These are phyloP conservation scores for Pythium plurisporium DNA, from an alignment of 352 stramenopile species.

Conservation along the genomic window DNA sequence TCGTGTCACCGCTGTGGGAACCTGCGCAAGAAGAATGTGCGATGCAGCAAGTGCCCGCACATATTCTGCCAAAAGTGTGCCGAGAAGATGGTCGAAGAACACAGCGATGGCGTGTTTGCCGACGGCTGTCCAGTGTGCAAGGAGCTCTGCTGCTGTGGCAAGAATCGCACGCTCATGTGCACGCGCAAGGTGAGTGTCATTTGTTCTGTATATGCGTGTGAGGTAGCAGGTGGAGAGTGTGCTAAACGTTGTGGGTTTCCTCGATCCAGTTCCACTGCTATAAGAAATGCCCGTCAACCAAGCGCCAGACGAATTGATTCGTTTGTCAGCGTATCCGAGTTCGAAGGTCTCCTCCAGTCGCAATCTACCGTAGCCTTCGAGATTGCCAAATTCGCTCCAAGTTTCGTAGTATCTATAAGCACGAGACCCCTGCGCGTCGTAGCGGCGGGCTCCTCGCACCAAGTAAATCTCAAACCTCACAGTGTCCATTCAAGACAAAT, in stretches of 20 bases:
- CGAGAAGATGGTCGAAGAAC: constrained; percentile 88
- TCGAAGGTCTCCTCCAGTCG: too few species aligned
- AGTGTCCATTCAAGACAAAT: too few species aligned
- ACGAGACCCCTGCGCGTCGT: too few species aligned
- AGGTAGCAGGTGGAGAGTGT: too few species aligned
- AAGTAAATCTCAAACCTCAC: too few species aligned
- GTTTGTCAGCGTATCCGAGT: too few species aligned
- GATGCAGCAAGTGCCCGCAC: constrained; percentile 77
- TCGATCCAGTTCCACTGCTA: constrained; percentile 78
- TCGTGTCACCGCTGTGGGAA: constrained; percentile 88
- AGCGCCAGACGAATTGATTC: constrained; percentile 31
- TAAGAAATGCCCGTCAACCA: constrained; percentile 87
- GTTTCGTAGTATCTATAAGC: constrained; percentile 3
- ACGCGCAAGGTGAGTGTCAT: constrained; percentile 57
- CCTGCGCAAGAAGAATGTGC: constrained; percentile 85
- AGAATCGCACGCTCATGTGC: constrained; percentile 71
- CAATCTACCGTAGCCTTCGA: too few species aligned
- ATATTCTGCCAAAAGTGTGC: constrained; percentile 88
- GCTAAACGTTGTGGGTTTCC: neutral
- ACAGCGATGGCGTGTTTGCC: constrained; percentile 68
- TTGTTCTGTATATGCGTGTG: too few species aligned
- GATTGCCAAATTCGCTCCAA: too few species aligned
- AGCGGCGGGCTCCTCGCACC: too few species aligned
- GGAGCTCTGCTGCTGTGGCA: constrained; percentile 84
- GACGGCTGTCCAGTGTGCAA: constrained; percentile 85